Evolutionary conservation across 768 basidiomycete genomes (phyloP), one percentile per base, ranked within the genome.

Genomic region (Suillus plorans): DNA sequence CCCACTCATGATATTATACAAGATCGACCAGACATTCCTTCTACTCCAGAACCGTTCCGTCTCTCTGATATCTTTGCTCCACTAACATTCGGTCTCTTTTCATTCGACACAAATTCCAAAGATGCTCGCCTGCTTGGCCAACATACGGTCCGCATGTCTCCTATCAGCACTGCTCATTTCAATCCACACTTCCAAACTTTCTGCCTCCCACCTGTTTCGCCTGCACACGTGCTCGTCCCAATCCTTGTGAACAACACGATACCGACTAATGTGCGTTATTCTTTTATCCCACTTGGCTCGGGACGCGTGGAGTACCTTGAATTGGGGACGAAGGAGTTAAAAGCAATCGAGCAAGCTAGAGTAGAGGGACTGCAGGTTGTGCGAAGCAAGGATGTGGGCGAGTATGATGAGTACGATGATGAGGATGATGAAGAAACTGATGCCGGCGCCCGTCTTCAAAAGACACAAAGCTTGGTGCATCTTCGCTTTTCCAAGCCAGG

Each of bases 61-160:
- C 66, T 92, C 61, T 74, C 83, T 39, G 80, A 85, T 67, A 67
- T 86, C 25, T 69, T 90, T 25, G 75, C 81, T 10, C 77, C 82
- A 34, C 70, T 86, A 18, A 81, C 81, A 16, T 83, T 89, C 49
- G 85, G 85, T 20, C 70, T 87, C 13, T 65, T 89, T 14, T 75
- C 83, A 4, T 69, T 80, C 10, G 73, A 80, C 45, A 72, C 70
- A 20, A 25, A 58, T 36, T 71, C 76, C 1, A 80, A 79, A 47
- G 89, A 91, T 67, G 73, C 79, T 5, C 88, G 92, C 72, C 78
- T 93, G 9, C 84, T 88, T 39, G 96, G 96, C 41, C 90, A 95
- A 74, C 94, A 96, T 72, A 95, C 94, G 0, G 90, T 99, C 60
- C 88, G 91, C 68, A 89, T 96, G 85, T 93, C 94, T 0, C 95